These are phyloP conservation scores for Sherardia arvensis DNA, from an alignment of 257 asterid species.

Conservation along the genomic window DNA sequence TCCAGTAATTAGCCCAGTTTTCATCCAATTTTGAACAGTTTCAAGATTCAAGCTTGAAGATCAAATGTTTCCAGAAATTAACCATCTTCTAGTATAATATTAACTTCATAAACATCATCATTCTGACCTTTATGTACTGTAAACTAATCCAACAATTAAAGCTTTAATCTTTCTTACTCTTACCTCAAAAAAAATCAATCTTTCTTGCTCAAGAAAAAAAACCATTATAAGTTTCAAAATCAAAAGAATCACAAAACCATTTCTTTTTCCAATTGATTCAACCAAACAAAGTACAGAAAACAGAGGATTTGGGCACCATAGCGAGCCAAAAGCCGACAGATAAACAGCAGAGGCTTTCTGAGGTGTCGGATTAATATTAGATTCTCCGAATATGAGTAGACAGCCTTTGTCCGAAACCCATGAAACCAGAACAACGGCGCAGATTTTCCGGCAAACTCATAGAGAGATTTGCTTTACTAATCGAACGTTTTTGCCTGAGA, in stretches of 20 bases:
- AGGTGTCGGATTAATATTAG: not conserved
- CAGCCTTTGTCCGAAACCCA: not conserved
- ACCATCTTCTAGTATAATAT: no score
- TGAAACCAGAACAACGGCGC: not conserved
- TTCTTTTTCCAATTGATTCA: not conserved
- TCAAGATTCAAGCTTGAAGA: not conserved
- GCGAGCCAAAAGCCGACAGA: not conserved
- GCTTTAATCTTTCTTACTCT: no score
- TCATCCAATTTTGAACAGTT: no score
- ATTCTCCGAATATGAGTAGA: not conserved
- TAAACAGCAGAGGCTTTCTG: not conserved
- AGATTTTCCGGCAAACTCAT: not conserved
- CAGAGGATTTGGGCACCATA: not conserved
- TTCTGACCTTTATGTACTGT: no score
- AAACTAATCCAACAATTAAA: no score
- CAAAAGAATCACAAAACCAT: not conserved
- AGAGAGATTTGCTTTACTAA: not conserved
- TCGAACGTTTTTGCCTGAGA: not conserved
- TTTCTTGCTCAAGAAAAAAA: no score
- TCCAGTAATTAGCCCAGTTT: no score
- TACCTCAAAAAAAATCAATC: no score
- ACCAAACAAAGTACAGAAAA: not conserved
- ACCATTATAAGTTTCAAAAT: not conserved
- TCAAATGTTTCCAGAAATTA: no score
- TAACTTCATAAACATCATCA: no score